phyloP scores from a whole-genome alignment of 345 rosid genomes.

The sweet orange (Citrus sinensis) region DNA sequence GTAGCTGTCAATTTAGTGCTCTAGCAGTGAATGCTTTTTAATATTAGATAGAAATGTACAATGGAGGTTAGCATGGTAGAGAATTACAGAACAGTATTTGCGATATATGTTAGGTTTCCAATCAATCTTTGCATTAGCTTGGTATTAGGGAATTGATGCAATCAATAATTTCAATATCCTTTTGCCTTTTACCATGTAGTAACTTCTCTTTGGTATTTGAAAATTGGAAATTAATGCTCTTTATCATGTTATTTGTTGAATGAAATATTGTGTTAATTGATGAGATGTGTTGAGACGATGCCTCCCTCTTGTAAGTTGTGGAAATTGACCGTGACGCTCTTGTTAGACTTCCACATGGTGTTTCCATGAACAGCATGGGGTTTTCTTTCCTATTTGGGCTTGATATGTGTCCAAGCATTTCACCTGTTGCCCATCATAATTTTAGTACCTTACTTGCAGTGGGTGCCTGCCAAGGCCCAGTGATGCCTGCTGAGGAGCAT shows the following conservation, averaged over 20 bases:
- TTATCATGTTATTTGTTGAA: not conserved
- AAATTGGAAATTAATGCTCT: not conserved
- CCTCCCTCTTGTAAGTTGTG: not conserved
- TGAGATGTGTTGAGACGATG: not conserved
- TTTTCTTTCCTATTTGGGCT: not conserved
- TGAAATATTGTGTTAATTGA: not conserved
- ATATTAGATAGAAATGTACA: not conserved
- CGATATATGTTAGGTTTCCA: not conserved
- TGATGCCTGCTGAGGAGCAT: slow-evolving; percentile 34
- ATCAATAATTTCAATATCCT: not conserved
- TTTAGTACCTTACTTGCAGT: slow-evolving; percentile 28
- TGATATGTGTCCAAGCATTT: not conserved
- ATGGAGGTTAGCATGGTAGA: not conserved
- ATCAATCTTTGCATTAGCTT: not conserved
- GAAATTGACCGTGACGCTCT: not conserved
- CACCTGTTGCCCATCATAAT: slow-evolving; percentile 4
- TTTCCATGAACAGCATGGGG: not conserved
- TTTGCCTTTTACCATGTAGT: not conserved
- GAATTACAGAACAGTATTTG: not conserved
- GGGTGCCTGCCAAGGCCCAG: slow-evolving; percentile 30
- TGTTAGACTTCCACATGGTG: not conserved
- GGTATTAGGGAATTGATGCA: not conserved
- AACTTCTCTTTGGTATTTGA: not conserved
- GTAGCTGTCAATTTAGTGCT: not conserved
- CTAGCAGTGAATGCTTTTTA: not conserved